Percentiles rank a stretch among this genome's conserved stretches.
These are phyloP conservation scores for Solanum hybrid DNA, from an alignment of 305 asterid genomes.

Conservation along the genomic window DNA sequence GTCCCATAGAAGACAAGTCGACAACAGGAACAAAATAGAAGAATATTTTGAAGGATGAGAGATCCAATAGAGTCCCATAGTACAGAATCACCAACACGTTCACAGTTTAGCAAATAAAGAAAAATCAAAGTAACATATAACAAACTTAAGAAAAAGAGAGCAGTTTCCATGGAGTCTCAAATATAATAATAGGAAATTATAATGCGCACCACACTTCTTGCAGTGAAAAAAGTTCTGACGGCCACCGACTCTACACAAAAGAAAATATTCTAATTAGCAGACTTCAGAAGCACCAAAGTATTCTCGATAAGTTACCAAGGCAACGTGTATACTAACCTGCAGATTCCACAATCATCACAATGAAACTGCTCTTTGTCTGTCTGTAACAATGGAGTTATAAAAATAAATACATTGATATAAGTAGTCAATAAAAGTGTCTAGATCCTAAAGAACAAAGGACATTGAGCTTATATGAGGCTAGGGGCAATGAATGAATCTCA, in stretches of 20 bases:
- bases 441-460: background rate
- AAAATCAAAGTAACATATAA: background rate
- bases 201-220: constrained; percentile 72
- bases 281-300: background rate
- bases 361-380: constrained; percentile 73
- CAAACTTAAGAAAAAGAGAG: background rate
- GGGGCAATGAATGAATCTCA: background rate
- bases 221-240: constrained; percentile 86
- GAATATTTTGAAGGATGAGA: background rate
- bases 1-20: background rate
- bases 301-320: background rate
- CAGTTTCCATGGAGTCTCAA: background rate
- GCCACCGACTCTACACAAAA: constrained; percentile 58
- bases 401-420: background rate
- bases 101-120: background rate
- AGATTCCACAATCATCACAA: constrained; percentile 91
- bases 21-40: background rate
- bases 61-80: background rate
- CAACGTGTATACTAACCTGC: constrained; percentile 45
- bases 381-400: constrained; percentile 33
- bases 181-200: background rate
- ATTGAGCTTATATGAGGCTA: background rate
- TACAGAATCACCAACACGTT: background rate
- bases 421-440: background rate
- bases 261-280: background rate